Evolutionary conservation across 106 monocot genomes (phyloP).

Genomic region (Allium cepa): DNA sequence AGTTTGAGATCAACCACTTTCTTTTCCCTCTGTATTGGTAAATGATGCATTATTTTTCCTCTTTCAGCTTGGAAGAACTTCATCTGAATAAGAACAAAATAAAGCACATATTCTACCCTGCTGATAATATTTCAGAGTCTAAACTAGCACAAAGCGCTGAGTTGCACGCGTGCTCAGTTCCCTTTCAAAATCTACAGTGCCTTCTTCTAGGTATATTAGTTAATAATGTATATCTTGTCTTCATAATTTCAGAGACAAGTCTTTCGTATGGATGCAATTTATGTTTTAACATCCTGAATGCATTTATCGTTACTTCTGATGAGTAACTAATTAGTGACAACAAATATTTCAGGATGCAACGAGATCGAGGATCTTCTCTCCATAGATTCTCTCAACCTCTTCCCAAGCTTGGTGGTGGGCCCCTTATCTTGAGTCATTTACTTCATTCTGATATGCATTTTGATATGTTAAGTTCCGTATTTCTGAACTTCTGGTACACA

Average conservation of each 20-base stretch:
- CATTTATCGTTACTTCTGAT: neutral
- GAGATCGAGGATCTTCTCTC: constrained; percentile 68
- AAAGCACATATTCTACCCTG: constrained; percentile 59
- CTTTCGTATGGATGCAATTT: too few relatives aligned
- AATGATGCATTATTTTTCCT: neutral
- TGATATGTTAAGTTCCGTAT: neutral
- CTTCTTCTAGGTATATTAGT: constrained; percentile 75
- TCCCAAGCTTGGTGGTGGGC: constrained; percentile 69
- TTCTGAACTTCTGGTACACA: too few relatives aligned
- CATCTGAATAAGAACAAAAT: constrained; percentile 88
- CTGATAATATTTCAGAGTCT: constrained; percentile 6
- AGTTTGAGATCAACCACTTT: neutral
- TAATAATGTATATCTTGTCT: too few relatives aligned
- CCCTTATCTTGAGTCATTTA: neutral
- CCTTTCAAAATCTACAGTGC: constrained; percentile 73
- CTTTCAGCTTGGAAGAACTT: constrained; percentile 78
- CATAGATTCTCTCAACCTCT: constrained; percentile 76
- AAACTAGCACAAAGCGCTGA: constrained; percentile 5
- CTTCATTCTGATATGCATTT: neutral
- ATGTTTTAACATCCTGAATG: too few relatives aligned
- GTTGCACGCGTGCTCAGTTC: constrained; percentile 12
- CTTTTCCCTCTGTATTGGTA: neutral
- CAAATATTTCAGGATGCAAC: constrained; percentile 55
- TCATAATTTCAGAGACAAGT: too few relatives aligned
- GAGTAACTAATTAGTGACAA: constrained; percentile 7